These are phyloP conservation scores for Cubamyces sp. DNA, from an alignment of 768 basidiomycete species.

Conservation along the genomic window DNA sequence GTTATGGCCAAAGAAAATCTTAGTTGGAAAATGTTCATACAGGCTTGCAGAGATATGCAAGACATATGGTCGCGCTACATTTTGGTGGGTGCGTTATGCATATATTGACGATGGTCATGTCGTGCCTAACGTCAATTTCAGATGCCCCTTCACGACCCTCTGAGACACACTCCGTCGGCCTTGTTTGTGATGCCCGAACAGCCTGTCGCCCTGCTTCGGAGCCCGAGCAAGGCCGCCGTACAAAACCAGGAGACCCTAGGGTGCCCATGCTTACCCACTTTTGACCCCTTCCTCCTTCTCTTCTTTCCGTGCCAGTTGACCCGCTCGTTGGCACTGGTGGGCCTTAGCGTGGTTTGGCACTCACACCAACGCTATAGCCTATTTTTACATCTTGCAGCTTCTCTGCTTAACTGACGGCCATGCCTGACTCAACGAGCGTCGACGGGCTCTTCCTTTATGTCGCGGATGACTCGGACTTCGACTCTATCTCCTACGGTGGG, in stretches of 20 bases:
- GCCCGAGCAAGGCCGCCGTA: background rate
- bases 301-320: background rate
- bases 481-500: background rate
- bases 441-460: conserved; percentile 1
- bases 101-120: background rate
- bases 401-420: background rate
- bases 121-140: background rate
- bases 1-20: too few relatives aligned
- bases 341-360: background rate
- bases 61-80: too few relatives aligned
- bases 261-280: background rate
- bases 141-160: background rate
- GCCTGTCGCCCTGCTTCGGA: background rate
- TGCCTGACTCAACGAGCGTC: conserved; percentile 4
- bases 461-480: conserved; percentile 7
- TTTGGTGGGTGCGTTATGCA: too few relatives aligned
- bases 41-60: too few relatives aligned
- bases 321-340: too few relatives aligned
- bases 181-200: background rate
- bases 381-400: background rate
- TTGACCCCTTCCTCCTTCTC: background rate
- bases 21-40: too few relatives aligned
- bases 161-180: background rate
- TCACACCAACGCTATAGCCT: background rate
- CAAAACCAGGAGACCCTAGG: background rate